Percentiles rank a stretch among this genome's conserved stretches.
Conservation (phyloP, 176 grass and related monocot genomes). For the Musa acuminata region DNA sequence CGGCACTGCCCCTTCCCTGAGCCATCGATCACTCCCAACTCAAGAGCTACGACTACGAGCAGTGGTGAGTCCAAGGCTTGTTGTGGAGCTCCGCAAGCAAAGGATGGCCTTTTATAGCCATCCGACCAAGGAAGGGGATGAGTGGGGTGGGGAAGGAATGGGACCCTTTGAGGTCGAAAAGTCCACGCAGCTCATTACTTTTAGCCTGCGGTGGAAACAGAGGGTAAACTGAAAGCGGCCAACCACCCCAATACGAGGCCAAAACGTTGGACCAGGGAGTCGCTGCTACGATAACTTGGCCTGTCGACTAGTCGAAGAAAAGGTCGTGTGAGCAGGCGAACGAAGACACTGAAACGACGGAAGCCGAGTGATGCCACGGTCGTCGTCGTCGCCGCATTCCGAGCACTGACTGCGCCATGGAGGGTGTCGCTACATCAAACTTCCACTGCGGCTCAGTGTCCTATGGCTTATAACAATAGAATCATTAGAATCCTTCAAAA, state of each 20-base stretch:
- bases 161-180: not conserved
- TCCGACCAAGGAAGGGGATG: not conserved
- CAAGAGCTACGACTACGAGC: no score
- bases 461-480: no score
- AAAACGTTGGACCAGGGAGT: not conserved
- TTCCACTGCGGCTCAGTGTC: no score
- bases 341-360: not conserved
- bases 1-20: constrained; percentile 74
- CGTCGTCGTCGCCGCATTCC: no score
- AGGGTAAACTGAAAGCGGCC: not conserved
- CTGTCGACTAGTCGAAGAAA: not conserved
- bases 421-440: no score
- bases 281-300: no score
- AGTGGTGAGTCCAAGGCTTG: no score
- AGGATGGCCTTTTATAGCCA: not conserved
- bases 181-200: not conserved
- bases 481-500: no score
- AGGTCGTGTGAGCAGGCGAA: not conserved
- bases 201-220: not conserved
- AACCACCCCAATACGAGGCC: not conserved
- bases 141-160: not conserved
- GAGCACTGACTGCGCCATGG: no score
- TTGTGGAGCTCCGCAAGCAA: not conserved
- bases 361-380: not conserved
- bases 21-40: constrained; percentile 23